Percentiles rank a stretch among this genome's conserved stretches.
Conservation (phyloP, 2,329 filamentous ascomycete genomes). For the Fonsecaea multimorphosa region DNA sequence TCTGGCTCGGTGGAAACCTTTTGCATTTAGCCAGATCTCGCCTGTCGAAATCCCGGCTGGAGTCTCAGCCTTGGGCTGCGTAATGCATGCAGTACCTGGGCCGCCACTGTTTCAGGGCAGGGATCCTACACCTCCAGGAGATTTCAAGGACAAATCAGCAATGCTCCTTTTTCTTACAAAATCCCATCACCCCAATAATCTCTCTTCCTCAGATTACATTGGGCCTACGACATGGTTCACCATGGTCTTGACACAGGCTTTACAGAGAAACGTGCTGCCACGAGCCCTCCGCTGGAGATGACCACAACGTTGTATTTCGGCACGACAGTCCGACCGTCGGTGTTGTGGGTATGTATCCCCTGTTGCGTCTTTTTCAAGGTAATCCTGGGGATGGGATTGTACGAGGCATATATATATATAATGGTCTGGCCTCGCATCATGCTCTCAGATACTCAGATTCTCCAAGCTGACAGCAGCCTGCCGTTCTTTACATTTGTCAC, state of each 20-base stretch:
- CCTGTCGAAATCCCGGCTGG: neutral
- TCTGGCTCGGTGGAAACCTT: neutral
- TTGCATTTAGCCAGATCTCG: slow-evolving; percentile 10
- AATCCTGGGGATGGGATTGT: neutral
- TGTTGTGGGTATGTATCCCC: neutral
- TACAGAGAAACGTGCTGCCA: neutral
- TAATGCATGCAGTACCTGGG: slow-evolving; percentile 7
- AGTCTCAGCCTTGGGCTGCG: slow-evolving; percentile 10
- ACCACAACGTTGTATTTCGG: slow-evolving; percentile 26
- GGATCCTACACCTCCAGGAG: slow-evolving; percentile 11
- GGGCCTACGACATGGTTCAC: neutral
- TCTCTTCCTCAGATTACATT: slow-evolving; percentile 6
- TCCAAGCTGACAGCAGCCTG: slow-evolving; percentile 19
- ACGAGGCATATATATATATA: slow-evolving; percentile 9
- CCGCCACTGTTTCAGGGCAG: slow-evolving; percentile 22
- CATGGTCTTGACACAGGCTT: slow-evolving; percentile 7
- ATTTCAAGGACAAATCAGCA: slow-evolving; percentile 27
- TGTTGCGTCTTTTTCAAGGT: neutral
- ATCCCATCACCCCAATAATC: slow-evolving; percentile 26
- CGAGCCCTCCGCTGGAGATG: slow-evolving; percentile 18
- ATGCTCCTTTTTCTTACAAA: neutral
- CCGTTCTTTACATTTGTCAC: slow-evolving; percentile 34
- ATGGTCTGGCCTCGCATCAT: neutral
- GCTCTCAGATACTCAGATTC: neutral
- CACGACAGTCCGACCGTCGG: neutral